These are phyloP conservation scores for Spathaspora boniae DNA, from an alignment of 805 yeast genomes.

Conservation along the genomic window DNA sequence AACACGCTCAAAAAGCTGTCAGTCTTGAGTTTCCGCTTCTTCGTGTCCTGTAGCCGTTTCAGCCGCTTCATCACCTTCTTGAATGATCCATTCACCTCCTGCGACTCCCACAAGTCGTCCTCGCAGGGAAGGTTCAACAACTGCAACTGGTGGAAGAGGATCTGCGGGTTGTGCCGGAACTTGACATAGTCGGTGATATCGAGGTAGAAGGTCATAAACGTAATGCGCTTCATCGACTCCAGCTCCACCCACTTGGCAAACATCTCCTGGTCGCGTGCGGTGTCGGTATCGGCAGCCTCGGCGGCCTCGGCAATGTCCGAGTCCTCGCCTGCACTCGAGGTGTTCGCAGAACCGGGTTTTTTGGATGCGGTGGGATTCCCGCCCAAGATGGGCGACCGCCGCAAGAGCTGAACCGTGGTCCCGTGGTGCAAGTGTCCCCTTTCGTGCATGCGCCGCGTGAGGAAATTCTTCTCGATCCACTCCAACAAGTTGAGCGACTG, in stretches of 20 bases:
- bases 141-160: conserved; percentile 37
- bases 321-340: conserved; percentile 30
- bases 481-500: conserved; percentile 75
- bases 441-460: conserved; percentile 70
- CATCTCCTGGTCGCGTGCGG: conserved; percentile 26
- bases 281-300: conserved; percentile 8
- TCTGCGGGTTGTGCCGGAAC: conserved; percentile 65
- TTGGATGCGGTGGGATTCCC: conserved; percentile 52
- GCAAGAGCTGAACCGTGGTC: conserved; percentile 70
- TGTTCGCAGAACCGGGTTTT: conserved; percentile 21
- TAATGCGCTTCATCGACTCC: conserved; percentile 73
- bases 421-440: conserved; percentile 86
- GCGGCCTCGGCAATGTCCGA: conserved; percentile 3
- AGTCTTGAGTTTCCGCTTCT: conserved; percentile 4
- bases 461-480: conserved; percentile 71
- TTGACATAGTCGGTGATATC: conserved; percentile 77
- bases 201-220: conserved; percentile 76
- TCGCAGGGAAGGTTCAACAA: conserved; percentile 40
- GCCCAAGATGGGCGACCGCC: conserved; percentile 74
- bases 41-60: conserved; percentile 19
- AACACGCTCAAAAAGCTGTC: conserved; percentile 51
- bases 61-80: conserved; percentile 35
- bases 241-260: conserved; percentile 75
- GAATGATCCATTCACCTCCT: conserved; percentile 38
- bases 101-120: conserved; percentile 39